Percentiles rank a stretch among this genome's conserved stretches.
Evolutionary conservation across 2,329 filamentous ascomycete species (phyloP).

Genomic region (Trichophyton benhamiae): DNA sequence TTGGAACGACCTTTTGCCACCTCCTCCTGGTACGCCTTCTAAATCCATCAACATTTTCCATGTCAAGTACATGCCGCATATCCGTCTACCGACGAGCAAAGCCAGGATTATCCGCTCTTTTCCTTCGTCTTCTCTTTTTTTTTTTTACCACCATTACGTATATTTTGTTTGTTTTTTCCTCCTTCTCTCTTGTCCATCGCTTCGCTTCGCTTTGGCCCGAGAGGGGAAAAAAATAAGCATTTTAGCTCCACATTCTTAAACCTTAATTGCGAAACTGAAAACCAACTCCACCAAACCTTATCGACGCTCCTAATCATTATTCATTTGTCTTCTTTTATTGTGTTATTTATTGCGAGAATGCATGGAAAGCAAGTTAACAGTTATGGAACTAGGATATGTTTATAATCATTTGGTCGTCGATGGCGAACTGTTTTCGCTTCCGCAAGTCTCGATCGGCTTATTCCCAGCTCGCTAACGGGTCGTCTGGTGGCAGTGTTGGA

Average conservation of each 20-base stretch:
- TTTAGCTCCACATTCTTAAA: conserved; percentile 2
- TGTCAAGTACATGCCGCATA: background rate
- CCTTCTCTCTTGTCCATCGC: background rate
- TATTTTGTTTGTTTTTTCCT: background rate
- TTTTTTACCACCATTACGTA: background rate
- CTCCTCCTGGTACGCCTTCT: background rate
- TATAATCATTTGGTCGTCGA: conserved; percentile 31
- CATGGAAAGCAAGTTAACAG: background rate
- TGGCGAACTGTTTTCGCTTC: conserved; percentile 29
- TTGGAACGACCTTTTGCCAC: background rate
- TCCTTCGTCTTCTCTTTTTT: background rate
- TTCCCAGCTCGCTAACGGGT: conserved; percentile 20
- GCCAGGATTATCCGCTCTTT: background rate
- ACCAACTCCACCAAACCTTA: background rate
- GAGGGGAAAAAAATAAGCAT: background rate
- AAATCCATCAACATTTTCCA: background rate
- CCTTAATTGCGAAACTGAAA: background rate
- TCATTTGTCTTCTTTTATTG: background rate
- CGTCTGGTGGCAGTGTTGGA: conserved; percentile 13
- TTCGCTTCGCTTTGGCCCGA: background rate
- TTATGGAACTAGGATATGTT: conserved; percentile 31
- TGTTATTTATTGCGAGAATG: background rate
- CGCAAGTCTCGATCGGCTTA: conserved; percentile 24
- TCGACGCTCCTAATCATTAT: background rate
- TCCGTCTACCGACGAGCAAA: background rate